phyloP scores from a whole-genome alignment of 2,329 filamentous ascomycete genomes.

The Arthrobotrys pseudoclavata region DNA sequence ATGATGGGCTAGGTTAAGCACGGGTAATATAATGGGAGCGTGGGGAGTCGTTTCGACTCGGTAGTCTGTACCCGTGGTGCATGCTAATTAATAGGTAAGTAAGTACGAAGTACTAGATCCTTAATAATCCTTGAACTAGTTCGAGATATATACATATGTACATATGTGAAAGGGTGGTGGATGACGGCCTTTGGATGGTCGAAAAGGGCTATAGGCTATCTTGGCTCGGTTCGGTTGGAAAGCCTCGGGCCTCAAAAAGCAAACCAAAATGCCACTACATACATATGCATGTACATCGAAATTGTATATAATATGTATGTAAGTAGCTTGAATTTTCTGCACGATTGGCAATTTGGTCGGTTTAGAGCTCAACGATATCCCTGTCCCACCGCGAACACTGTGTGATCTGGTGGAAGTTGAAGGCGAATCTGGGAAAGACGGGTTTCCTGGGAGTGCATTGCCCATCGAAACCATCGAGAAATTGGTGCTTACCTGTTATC shows the following conservation, averaged over 20 bases:
- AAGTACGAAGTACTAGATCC: too few relatives aligned
- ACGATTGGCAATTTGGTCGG: constrained; percentile 40
- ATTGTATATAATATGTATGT: neutral
- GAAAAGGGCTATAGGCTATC: constrained; percentile 27
- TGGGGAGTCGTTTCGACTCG: constrained; percentile 48
- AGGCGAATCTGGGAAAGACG: constrained; percentile 12
- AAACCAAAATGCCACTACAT: constrained; percentile 13
- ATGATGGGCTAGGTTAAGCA: constrained; percentile 36
- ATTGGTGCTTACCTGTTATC: constrained; percentile 24
- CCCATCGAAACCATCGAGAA: neutral
- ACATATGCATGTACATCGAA: neutral
- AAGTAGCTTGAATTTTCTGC: constrained; percentile 10
- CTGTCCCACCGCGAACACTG: neutral
- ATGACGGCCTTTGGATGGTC: constrained; percentile 35
- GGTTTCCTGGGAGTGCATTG: neutral
- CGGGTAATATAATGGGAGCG: constrained; percentile 37
- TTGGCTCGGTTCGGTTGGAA: constrained; percentile 39
- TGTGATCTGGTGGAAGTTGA: constrained; percentile 16
- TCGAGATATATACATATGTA: constrained; percentile 27
- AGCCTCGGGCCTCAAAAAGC: constrained; percentile 11
- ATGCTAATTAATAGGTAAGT: constrained; percentile 13
- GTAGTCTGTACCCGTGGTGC: constrained; percentile 54
- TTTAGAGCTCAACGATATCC: neutral
- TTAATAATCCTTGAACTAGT: constrained; percentile 33
- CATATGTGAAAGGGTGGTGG: constrained; percentile 16